Base-by-base conservation (phyloP, 225 moss, liverwort and hornwort genomes). In the Physcomitrium patens region DNA sequence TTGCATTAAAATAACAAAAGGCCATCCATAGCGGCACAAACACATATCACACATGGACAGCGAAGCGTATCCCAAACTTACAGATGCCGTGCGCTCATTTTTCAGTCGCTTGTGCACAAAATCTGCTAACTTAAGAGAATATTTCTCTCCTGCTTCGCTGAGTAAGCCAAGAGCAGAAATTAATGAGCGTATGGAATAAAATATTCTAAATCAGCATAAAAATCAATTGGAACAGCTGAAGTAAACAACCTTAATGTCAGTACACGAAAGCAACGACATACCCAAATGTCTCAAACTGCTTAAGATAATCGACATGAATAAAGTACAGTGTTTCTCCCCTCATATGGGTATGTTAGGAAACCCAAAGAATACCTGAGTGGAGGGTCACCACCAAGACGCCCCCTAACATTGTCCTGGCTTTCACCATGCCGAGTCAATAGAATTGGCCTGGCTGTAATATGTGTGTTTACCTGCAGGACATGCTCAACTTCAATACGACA, bases 341-440 rank as follows among this genome's bases (percentile, higher is more conserved):
- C 58, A 0, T 62, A 19, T 75, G 61, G 54, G 22, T 47, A 77
- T 18, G 31, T 8, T 47, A 55, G 68, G 20, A 51, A 73, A 48
- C 37, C 56, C 37, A 58, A 57, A 57, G 50, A 65, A 53, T 73
- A 99, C 97, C 97, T 99, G 75, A 99, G 85, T 22, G 80, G 86
- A 50, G 99, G 91, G 70, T 99, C 99, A 60, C 99, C 99, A 67
- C 99, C 99, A 77, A 99, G 92, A 49, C 99, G 95, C 80, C 93
- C 92, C 71, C 86, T 87, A n/a, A 99, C 87, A 61, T 99, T 99
- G 84, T 99, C 93, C 73, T 86, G 90, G 80, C 99, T 99, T 78
- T 99, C 88, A 67, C 99, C 99, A 79, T 99, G 99, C 43, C 99
- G 89, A 41, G 95, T 99, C 80, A 99, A 85, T 64, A 99, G 81